Conservation (phyloP, 2,329 filamentous ascomycete species). For the Emydomyces testavorans region DNA sequence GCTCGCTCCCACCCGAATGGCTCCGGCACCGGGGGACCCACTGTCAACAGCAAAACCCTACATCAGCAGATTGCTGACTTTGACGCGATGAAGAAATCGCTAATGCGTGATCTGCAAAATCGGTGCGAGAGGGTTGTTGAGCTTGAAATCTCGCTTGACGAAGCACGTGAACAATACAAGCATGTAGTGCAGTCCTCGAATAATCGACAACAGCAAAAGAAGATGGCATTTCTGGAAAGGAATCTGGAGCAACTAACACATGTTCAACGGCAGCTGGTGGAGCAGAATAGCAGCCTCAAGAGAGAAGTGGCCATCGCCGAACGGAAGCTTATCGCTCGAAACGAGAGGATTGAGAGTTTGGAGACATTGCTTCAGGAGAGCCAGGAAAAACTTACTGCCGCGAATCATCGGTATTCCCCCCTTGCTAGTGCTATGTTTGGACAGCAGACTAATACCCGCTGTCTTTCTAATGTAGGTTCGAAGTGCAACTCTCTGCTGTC, state of each 20-base stretch:
- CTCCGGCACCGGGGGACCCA: slow-evolving; percentile 46
- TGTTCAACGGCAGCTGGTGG: slow-evolving; percentile 92
- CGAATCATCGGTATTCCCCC: slow-evolving; percentile 78
- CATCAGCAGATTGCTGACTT: slow-evolving; percentile 98
- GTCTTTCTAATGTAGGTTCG: slow-evolving; percentile 54
- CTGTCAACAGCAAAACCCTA: slow-evolving; percentile 75
- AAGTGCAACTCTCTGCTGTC: slow-evolving; percentile 89
- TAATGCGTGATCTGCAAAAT: slow-evolving; percentile 98
- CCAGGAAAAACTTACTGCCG: slow-evolving; percentile 94
- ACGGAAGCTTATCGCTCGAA: slow-evolving; percentile 88
- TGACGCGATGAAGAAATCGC: slow-evolving; percentile 98
- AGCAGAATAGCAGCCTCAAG: slow-evolving; percentile 94
- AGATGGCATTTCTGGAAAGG: slow-evolving; percentile 98
- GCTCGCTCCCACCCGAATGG: slow-evolving; percentile 45
- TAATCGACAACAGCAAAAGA: slow-evolving; percentile 98
- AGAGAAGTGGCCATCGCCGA: slow-evolving; percentile 99
- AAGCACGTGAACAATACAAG: slow-evolving; percentile 98
- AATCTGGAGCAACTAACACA: slow-evolving; percentile 96
- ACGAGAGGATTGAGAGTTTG: slow-evolving; percentile 90
- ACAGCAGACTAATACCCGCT: slow-evolving; percentile 13
- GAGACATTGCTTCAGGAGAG: slow-evolving; percentile 89
- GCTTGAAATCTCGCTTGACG: slow-evolving; percentile 92
- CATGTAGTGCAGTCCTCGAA: slow-evolving; percentile 93
- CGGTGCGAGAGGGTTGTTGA: slow-evolving; percentile 96
- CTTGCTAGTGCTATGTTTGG: background rate